Evolutionary conservation across 2,329 filamentous ascomycete genomes (phyloP), one percentile per base, ranked within the genome.

Genomic region (Septoria linicola): DNA sequence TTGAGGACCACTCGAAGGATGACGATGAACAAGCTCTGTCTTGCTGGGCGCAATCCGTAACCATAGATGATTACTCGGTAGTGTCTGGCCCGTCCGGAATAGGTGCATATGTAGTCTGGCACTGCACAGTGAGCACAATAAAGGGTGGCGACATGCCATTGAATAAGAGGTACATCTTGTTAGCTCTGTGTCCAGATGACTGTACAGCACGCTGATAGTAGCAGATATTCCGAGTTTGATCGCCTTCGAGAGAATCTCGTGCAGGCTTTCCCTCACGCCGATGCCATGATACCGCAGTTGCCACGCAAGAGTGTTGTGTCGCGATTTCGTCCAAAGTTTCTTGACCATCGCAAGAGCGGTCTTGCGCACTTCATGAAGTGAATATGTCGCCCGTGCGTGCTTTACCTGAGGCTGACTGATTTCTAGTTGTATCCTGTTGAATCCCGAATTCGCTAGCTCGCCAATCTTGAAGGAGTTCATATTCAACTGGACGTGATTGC

Each of bases 41-140:
- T 0, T 73, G 84, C 49, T 87, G 83, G 82, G 83, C 83, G 7
- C 78, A 75, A 44, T 76, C 77, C 49, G 82, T 84, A 34, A 73
- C 75, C 5, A 80, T 87, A 45, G 77, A 83, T 49, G 81, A 84
- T 63, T 78, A 83, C 70, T 76, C 79, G 27, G 74, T 85, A 57
- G 77, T 86, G 23, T 76, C 77, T 54, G 82, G 81, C 7, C 77
- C 73, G 44, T 73, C 77, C 3, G 79, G 79, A 4, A 73, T 84
- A 41, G 92, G 92, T n/a, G 88, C 91, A 1, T 99, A 97, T 73
- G 89, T 96, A 1, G 90, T 96, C 6, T 99, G 89, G 88, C 93
- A 89, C 66, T 90, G 93, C 64, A 83, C 80, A 41, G 88, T 99
- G 37, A 84, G 93, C 68, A 96, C 90, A 3, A 74, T 97, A 43